phyloP scores from a whole-genome alignment of 2,329 filamentous ascomycete species.

The Alternaria sp. region DNA sequence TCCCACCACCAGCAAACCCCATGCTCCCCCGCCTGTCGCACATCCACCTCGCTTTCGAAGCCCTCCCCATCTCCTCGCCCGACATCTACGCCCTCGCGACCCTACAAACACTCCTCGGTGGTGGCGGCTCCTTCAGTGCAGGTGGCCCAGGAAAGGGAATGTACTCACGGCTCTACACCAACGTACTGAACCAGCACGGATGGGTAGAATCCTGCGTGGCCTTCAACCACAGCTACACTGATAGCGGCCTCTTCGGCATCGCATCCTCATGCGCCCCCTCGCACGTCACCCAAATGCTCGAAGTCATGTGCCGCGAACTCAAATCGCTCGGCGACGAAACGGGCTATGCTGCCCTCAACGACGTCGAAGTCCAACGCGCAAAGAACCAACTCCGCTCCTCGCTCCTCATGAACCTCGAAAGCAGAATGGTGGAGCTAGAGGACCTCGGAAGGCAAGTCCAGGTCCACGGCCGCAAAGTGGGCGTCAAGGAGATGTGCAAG shows the following conservation, averaged over 20 bases:
- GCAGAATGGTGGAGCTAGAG: conserved; percentile 95
- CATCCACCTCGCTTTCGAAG: conserved; percentile 95
- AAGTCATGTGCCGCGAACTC: conserved; percentile 93
- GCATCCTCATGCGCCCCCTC: conserved; percentile 82
- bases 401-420: conserved; percentile 96
- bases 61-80: conserved; percentile 83
- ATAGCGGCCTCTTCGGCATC: conserved; percentile 94
- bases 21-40: conserved; percentile 83
- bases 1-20: conserved; percentile 78
- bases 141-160: conserved; percentile 98
- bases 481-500: conserved; percentile 89
- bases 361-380: conserved; percentile 82
- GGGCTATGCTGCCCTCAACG: conserved; percentile 74
- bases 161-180: conserved; percentile 97
- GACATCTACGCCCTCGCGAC: conserved; percentile 98
- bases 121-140: conserved; percentile 94
- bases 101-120: conserved; percentile 92
- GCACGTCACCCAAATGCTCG: conserved; percentile 81
- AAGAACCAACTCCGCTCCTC: conserved; percentile 95
- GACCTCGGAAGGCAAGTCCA: conserved; percentile 94
- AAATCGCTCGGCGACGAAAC: conserved; percentile 76
- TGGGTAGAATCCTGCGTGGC: conserved; percentile 97
- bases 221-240: conserved; percentile 97
- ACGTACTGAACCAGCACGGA: conserved; percentile 94
- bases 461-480: conserved; percentile 91